Evolutionary conservation across 352 stramenopile genomes (phyloP), one percentile per base, ranked within the genome.

Genomic region (Globisporangium orthogonon): DNA sequence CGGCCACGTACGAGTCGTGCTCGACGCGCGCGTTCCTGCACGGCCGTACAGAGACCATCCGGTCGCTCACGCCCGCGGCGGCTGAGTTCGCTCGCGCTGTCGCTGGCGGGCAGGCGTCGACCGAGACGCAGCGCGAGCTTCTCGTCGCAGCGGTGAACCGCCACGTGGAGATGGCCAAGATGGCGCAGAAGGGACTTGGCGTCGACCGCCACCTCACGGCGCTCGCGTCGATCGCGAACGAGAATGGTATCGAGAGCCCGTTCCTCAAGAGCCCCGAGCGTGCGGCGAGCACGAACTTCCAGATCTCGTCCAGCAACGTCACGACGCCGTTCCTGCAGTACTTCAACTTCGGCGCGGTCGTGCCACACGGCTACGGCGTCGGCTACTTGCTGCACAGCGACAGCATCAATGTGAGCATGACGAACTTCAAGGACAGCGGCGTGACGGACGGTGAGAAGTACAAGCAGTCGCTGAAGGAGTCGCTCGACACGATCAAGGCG

Each of bases 41-140:
- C 59, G 91, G 91, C 35, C 86, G 91, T 41, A 98, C 91, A 30
- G 91, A 98, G 67, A 97, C 86, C 7, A 97, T 98, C 60, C 86
- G 91, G 14, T 91, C 81, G 33, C 78, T 81, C 43, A 94, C 86
- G 29, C 79, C 78, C 49, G 80, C 82, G 4, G 80, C 81, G 7
- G 73, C 85, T 2, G 80, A 64, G 23, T 95, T 95, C 58, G 76
- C 90, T 29, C 69, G 77, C 54, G 62, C 78, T 7, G 82, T 92
- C 15, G 69, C 76, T 17, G 66, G 60, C 33, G 68, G 71, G 33
- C 66, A 62, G 14, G 56, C 57, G 30, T 69, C 70, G 30, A 69
- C 67, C 37, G 71, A 52, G 7, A 73, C 71, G 10, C 83, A 92
- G 63, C 78, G 78, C 28, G 74, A 86, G 52, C 61, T 91, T 37